Base-by-base conservation (phyloP, 1,284 basidiomycete species). In the Pterulicium gracile region DNA sequence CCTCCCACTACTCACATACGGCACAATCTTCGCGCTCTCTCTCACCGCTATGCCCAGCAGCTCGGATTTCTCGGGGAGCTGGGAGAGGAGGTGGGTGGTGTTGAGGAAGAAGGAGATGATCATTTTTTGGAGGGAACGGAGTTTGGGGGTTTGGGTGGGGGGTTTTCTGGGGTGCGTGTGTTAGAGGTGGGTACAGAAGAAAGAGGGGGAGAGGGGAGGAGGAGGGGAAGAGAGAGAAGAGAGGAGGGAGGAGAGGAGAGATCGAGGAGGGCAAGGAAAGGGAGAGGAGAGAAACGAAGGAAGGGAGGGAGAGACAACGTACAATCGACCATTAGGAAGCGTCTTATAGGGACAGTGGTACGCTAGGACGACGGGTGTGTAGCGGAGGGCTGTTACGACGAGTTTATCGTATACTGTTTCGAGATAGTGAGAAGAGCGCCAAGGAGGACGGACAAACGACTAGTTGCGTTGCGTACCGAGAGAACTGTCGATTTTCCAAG, bases 401-500 rank as follows among this genome's bases (percentile, higher is more conserved):
- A 98, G 74, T 65, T 96, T 96, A 69, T 87, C 88, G 69, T 95
- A 98, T 14, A 95, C 90, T 90, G 50, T 10, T n/a, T n/a, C n/a
- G n/a, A n/a, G n/a, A n/a, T n/a, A n/a, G n/a, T n/a, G n/a, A n/a
- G 43, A 39, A 42, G 21, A 18, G 34, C 54, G 50, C 35, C 20
- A 12, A 36, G 49, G 36, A n/a, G 48, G 14, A 22, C 12, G 27
- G 22, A 44, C 7, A 46, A 12, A 22, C 27, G 42, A 44, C 43
- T 44, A 44, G 13, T 34, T 27, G 7, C 34, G 45, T 45, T 5
- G 51, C 67, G 35, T 57, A 87, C 90, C 81, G 51, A 74, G 68
- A 1, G 89, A 73, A 55, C 70, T 87, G 55, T 92, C 85, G 45
- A 94, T 90, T 44, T 74, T 77, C 81, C 89, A 94, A 17, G 79